These are phyloP conservation scores for Rhodosporidiobolus sp. DNA, from an alignment of 768 basidiomycete species.

Conservation along the genomic window DNA sequence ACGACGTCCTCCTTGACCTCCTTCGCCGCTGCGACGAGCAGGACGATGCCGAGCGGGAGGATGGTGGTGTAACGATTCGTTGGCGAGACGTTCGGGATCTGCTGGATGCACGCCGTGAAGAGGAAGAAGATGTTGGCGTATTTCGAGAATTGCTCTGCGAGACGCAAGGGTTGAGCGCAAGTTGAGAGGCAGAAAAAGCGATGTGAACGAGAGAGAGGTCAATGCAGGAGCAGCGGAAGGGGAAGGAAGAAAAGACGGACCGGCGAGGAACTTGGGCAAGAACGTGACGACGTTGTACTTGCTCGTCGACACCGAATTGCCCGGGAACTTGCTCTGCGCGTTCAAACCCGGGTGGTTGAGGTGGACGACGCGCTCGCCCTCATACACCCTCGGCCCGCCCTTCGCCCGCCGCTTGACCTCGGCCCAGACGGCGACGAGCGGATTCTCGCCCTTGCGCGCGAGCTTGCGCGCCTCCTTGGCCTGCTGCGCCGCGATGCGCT, in stretches of 20 bases:
- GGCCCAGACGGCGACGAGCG: background rate
- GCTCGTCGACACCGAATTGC: constrained; percentile 86
- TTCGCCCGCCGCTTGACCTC: constrained; percentile 7
- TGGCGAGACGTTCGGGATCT: constrained; percentile 95
- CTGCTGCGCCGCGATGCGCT: constrained; percentile 28
- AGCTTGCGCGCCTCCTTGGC: constrained; percentile 14
- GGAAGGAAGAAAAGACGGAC: constrained; percentile 55
- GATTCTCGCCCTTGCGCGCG: background rate
- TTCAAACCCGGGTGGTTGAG: constrained; percentile 70
- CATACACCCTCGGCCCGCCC: constrained; percentile 37
- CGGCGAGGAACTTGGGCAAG: constrained; percentile 84
- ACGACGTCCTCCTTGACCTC: constrained; percentile 92
- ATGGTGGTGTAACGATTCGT: constrained; percentile 95
- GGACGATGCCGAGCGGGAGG: constrained; percentile 77
- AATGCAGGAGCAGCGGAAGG: background rate
- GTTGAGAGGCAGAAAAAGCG: too few relatives aligned
- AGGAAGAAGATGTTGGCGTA: constrained; percentile 98
- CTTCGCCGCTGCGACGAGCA: constrained; percentile 91
- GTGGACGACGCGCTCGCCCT: constrained; percentile 73
- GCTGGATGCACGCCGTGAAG: constrained; percentile 85
- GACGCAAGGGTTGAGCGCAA: too few relatives aligned
- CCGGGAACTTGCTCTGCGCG: constrained; percentile 62
- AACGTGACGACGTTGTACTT: constrained; percentile 89
- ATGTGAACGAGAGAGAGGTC: background rate
- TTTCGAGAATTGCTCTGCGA: constrained; percentile 52